Evolutionary conservation across 192 early-diverging fungal species (phyloP), one percentile per base, ranked within the genome.

Genomic region (Backusella psychrophila): DNA sequence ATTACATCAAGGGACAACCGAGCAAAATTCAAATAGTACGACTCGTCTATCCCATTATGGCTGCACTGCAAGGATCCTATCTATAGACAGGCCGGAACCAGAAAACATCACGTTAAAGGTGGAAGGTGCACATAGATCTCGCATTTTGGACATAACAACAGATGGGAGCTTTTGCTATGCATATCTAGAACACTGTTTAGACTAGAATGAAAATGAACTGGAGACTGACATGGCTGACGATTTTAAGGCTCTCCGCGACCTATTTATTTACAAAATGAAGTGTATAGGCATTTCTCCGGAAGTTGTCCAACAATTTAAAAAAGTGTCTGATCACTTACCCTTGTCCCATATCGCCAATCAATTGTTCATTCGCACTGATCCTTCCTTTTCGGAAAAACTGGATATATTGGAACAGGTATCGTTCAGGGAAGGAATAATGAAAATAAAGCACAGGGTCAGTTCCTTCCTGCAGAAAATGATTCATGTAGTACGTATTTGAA

Each of bases 341-440:
- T 80, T 88, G 1, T 85, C 85, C 4, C 81, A 88, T 56, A 77
- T 94, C 14, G 90, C 90, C 0, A 89, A 94, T 73, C 69, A 93
- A 19, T 79, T 94, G 35, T 83, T 90, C 46, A 89, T 84, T 66
- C 91, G 91, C 59, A 89, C 93, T 71, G 92, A 93, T 59, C 77
- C 89, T 1, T 85, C 87, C 6, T 79, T 88, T 36, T 88, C 91
- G 35, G 93, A 95, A 71, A 94, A 93, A 71, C 77, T 94, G 23
- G 75, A 82, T 21, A 88, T 93, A 5, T 73, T 93, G 3, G 85
- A 89, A 34, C 77, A 82, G 11, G 69, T 69, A 11, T 87, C 92
- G 39, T 44, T 87, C 3, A 87, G 86, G 66, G 75, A 84, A 21
- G 86, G 90, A 34, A 84, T 94, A 6, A 63, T 63, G 56, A 3